Evolutionary conservation across 1,139 yeast genomes (phyloP).

Genomic region (Geotrichum phurueaensis): DNA sequence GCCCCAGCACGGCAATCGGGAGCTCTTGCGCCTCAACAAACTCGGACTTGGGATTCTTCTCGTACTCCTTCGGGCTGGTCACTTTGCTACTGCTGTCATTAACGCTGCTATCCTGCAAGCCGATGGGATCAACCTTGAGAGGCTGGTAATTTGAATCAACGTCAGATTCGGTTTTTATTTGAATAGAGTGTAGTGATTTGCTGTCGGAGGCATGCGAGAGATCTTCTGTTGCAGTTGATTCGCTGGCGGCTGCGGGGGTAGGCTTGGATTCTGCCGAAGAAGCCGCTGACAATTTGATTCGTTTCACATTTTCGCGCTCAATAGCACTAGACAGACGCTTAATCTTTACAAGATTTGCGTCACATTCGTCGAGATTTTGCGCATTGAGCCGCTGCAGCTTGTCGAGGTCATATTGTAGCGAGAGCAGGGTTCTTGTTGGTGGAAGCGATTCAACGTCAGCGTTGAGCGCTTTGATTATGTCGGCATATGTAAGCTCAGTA

Average conservation of each 20-base stretch:
- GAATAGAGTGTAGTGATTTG: not conserved
- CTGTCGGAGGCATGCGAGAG: not conserved
- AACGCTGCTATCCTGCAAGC: slow-evolving; percentile 4
- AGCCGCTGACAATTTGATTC: slow-evolving; percentile 6
- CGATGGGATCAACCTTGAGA: slow-evolving; percentile 9
- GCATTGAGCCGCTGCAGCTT: slow-evolving; percentile 10
- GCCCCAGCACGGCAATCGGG: slow-evolving; percentile 65
- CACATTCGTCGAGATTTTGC: slow-evolving; percentile 12
- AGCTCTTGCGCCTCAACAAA: slow-evolving; percentile 68
- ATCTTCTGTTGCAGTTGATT: not conserved
- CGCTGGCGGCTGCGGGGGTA: not conserved
- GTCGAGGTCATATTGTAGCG: slow-evolving; percentile 14
- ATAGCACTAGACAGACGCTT: slow-evolving; percentile 14
- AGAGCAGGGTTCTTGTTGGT: slow-evolving; percentile 9
- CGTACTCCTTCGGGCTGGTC: slow-evolving; percentile 40
- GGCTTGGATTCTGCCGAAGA: not conserved
- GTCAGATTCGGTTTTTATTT: slow-evolving; percentile 11
- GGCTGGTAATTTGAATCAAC: slow-evolving; percentile 4
- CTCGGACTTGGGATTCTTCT: slow-evolving; percentile 72
- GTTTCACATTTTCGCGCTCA: slow-evolving; percentile 15
- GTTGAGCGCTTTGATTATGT: slow-evolving; percentile 12
- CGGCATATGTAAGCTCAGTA: slow-evolving; percentile 14
- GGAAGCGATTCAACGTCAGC: slow-evolving; percentile 14
- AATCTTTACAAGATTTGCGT: slow-evolving; percentile 8
- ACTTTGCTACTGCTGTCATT: slow-evolving; percentile 1